Evolutionary conservation across 2,329 filamentous ascomycete species (phyloP).

Genomic region (Venturia asperata): DNA sequence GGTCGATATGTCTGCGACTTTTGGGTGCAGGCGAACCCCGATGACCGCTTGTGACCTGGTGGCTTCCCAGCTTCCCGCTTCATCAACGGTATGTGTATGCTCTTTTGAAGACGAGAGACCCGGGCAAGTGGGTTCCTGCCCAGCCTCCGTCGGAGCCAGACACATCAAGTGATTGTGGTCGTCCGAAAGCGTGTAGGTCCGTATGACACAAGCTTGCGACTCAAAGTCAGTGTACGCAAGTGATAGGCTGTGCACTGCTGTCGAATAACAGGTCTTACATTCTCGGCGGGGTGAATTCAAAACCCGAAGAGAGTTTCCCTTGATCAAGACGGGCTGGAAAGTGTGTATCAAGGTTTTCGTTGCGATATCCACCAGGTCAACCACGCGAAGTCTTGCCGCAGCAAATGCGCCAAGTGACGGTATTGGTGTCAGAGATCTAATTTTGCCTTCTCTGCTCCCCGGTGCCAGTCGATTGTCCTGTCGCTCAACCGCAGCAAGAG

Average conservation of each 20-base stretch:
- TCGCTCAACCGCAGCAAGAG: neutral
- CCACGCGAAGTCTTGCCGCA: slow-evolving; percentile 49
- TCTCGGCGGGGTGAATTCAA: slow-evolving; percentile 48
- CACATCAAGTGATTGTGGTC: slow-evolving; percentile 50
- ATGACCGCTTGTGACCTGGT: slow-evolving; percentile 55
- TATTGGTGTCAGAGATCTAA: slow-evolving; percentile 53
- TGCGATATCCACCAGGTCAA: slow-evolving; percentile 57
- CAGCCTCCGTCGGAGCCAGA: slow-evolving; percentile 38
- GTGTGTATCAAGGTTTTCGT: slow-evolving; percentile 52
- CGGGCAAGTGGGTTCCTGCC: slow-evolving; percentile 32
- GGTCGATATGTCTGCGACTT: neutral
- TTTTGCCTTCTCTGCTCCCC: slow-evolving; percentile 32
- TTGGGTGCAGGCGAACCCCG: slow-evolving; percentile 46
- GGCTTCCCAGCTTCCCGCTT: slow-evolving; percentile 60
- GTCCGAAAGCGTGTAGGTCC: slow-evolving; percentile 52
- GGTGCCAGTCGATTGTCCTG: slow-evolving; percentile 20
- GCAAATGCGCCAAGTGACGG: slow-evolving; percentile 54
- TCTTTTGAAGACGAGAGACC: slow-evolving; percentile 41
- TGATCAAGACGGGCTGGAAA: slow-evolving; percentile 53
- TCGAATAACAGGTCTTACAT: slow-evolving; percentile 46
- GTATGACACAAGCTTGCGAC: slow-evolving; percentile 56
- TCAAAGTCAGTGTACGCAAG: slow-evolving; percentile 56
- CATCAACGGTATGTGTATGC: slow-evolving; percentile 47
- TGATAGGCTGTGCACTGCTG: slow-evolving; percentile 55
- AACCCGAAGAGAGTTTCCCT: slow-evolving; percentile 53